Base-by-base conservation (phyloP, 176 grass and related monocot species). In the Avena eriantha region DNA sequence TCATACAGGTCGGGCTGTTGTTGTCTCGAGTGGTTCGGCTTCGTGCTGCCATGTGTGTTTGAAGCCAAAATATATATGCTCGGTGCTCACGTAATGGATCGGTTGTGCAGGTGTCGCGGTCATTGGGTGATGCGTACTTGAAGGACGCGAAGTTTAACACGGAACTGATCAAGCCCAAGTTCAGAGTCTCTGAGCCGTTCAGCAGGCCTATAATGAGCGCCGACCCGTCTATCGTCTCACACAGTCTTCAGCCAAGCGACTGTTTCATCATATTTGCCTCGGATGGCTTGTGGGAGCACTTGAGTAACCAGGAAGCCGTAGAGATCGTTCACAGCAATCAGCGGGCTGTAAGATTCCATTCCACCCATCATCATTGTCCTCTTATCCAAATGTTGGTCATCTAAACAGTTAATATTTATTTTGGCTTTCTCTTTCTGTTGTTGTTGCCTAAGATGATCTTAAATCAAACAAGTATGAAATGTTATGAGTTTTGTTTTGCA, bases 261-360 rank as follows among this genome's bases (percentile, higher is more conserved):
- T 83, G 88, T 78, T 99, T 99, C 87, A 57, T 99, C 79, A 94
- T 96, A 87, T 93, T 99, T 56, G 97, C 97, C 2, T 99, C 94
- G 26, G 97, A 99, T 88, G 97, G 97, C 53, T 73, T 99, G 54
- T 99, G 94, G 97, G 94, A 99, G 70, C 97, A 99, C 54, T 64
- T 99, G 39, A 94, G 54, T 83, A 96, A 96, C 86, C 90, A 99
- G 86, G 76, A 94, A 49, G 97, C 94, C 0, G 97, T 94, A 7
- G 92, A 99, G 23, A 94, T 97, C 85, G 92, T 99, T 89, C 87
- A 96, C 67, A 96, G 14, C 43, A 85, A 98, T 94, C 92, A 89
- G 13, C 92, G 60, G 49, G 74, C 84, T 69, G 97, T 98, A 98
- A 96, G 97, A 69, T 39, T 29, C 29, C 29, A 39, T 47, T 8